Conservation (phyloP, 2,329 filamentous ascomycete genomes). For the Fusarium xylarioides region DNA sequence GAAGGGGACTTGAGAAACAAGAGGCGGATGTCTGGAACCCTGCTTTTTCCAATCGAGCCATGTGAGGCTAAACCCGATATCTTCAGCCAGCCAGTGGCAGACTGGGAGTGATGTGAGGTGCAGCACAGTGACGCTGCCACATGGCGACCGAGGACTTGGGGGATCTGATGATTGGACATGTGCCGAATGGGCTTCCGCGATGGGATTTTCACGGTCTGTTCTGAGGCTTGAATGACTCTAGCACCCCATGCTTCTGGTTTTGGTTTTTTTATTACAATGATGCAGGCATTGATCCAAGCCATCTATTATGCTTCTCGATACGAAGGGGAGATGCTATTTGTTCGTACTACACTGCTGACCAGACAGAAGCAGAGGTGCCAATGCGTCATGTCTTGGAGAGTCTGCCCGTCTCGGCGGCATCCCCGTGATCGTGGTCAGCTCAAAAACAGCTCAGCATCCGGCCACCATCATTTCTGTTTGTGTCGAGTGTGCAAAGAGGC, state of each 20-base stretch:
- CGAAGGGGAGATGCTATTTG: conserved; percentile 10
- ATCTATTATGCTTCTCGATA: not conserved
- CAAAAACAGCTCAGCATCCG: conserved; percentile 39
- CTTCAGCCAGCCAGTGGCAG: conserved; percentile 7
- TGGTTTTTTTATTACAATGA: not conserved
- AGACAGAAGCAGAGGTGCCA: conserved; percentile 15
- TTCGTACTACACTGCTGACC: conserved; percentile 29
- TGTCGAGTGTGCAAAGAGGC: not conserved
- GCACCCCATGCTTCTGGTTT: not conserved
- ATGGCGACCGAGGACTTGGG: conserved; percentile 33
- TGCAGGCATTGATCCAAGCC: conserved; percentile 5
- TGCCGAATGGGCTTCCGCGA: conserved; percentile 13
- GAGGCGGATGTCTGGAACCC: conserved; percentile 6
- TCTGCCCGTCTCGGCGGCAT: conserved; percentile 28
- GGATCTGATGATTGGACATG: conserved; percentile 27
- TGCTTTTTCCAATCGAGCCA: conserved; percentile 18
- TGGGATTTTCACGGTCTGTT: not conserved
- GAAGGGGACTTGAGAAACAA: not conserved
- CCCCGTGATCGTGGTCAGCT: conserved; percentile 40
- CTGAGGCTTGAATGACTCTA: conserved; percentile 3
- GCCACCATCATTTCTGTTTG: conserved; percentile 22
- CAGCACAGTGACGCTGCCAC: conserved; percentile 35
- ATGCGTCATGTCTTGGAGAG: conserved; percentile 19
- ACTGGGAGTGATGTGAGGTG: conserved; percentile 20
- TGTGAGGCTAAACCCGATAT: conserved; percentile 25